Base-by-base conservation (phyloP, 495 filamentous ascomycete genomes). In the Xylaria cubensis region DNA sequence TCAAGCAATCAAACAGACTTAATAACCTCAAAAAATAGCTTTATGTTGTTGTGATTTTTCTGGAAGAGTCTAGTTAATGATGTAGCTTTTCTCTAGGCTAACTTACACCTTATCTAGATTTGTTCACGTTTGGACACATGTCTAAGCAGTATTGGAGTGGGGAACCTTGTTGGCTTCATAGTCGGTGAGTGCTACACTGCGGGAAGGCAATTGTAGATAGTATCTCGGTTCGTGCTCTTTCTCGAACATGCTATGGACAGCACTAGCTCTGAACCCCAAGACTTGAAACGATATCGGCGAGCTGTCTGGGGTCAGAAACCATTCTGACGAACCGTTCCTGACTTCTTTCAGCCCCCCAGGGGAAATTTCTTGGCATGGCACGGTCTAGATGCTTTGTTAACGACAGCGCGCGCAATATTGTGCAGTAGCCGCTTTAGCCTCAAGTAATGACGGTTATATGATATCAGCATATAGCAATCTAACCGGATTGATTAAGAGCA, bases 181-280 rank as follows among this genome's bases (percentile, higher is more conserved):
- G 39, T 42, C 12, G 39, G 10, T 42, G 39, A 42, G 39, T 24
- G 12, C 7, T 39, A 39, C 34, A 36, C 15, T 36, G 10, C 36
- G 24, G 39, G 58, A 39, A 36, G 58, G 58, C 24, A 41, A 61
- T 61, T 36, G n/a, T 7, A 39, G 56, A 61, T 61, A 32, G 26
- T 39, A 39, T 39, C 36, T 39, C 7, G 34, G 21, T 61, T 61
- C 32, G 58, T 10, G 32, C 2, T 21, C 58, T 61, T 39, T 41
- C 10, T 36, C 19, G 34, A 61, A 41, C n/a, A 61, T 61, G 32
- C 58, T 15, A 39, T 39, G 39, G 19, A 8, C 17, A 39, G 34
- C 58, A 21, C 21, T 61, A n/a, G 12, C 48, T n/a, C n/a, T 50
- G 46, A 7, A 5, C 21, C 2, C 3, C 15, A 39, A 61, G 58